Conservation (phyloP, 768 basidiomycete genomes). For the Cubamyces lactineus region DNA sequence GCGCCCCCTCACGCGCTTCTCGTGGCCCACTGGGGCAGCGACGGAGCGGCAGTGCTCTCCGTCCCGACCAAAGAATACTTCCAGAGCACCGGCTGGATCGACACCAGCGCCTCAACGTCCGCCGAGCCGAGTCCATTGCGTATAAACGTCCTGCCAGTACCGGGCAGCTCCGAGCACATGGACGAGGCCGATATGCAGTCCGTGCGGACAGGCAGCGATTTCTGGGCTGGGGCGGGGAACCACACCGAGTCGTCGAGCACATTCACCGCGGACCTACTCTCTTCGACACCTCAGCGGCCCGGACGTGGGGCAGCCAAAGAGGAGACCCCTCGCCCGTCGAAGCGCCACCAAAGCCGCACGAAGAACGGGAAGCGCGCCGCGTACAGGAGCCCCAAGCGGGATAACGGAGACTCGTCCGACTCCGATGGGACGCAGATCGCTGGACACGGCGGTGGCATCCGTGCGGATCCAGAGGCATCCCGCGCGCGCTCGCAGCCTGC, state of each 20-base stretch:
- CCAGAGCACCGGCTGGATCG: conserved; percentile 82
- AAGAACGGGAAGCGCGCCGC: conserved; percentile 20
- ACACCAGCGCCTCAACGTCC: conserved; percentile 34
- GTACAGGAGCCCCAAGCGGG: conserved; percentile 22
- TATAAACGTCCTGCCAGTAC: not conserved
- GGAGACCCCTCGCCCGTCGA: not conserved
- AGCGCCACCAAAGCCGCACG: conserved; percentile 12
- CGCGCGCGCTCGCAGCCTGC: not conserved
- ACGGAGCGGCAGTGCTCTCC: conserved; percentile 80
- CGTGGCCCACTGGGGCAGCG: conserved; percentile 79
- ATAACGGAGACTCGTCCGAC: conserved; percentile 41
- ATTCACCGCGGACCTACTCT: conserved; percentile 46
- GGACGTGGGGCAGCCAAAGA: conserved; percentile 1
- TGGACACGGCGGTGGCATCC: conserved; percentile 27
- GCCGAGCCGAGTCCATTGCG: conserved; percentile 21
- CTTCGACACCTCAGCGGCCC: conserved; percentile 13
- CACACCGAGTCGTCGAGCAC: conserved; percentile 59
- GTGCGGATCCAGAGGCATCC: conserved; percentile 9
- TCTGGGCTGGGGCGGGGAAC: conserved; percentile 63
- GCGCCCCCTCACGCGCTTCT: conserved; percentile 77
- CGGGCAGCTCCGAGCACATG: not conserved
- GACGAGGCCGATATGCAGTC: conserved; percentile 41
- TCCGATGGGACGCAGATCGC: conserved; percentile 64
- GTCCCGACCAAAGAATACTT: conserved; percentile 86
- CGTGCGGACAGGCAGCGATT: conserved; percentile 72